Percentiles rank a stretch among this genome's conserved stretches.
Conservation (phyloP, 257 asterid species). For the Verbascum thapsus region DNA sequence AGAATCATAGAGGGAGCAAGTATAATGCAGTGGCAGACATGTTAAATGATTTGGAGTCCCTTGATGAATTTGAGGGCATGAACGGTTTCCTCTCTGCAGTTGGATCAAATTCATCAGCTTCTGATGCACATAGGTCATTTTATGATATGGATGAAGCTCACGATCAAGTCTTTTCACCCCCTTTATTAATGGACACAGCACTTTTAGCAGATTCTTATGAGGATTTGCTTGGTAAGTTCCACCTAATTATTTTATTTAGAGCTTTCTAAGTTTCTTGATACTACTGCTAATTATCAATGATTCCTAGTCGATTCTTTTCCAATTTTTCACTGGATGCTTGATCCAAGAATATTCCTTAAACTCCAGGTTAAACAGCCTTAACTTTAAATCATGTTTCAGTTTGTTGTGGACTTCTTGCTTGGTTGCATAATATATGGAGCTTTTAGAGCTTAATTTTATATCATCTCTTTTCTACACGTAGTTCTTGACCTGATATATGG, state of each 20-base stretch:
- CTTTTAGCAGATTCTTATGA: slow-evolving; percentile 80
- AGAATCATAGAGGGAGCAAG: slow-evolving; percentile 53
- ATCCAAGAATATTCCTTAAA: background rate
- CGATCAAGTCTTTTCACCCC: slow-evolving; percentile 96
- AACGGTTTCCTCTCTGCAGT: slow-evolving; percentile 73
- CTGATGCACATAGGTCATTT: slow-evolving; percentile 76
- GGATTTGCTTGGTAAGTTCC: slow-evolving; percentile 86
- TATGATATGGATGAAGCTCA: slow-evolving; percentile 73
- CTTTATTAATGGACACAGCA: slow-evolving; percentile 80
- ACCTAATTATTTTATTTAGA: slow-evolving; percentile 16
- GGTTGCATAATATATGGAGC: too few relatives aligned
- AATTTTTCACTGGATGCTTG: slow-evolving; percentile 22
- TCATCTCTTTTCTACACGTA: too few relatives aligned
- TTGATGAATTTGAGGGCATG: slow-evolving; percentile 70
- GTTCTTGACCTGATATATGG: too few relatives aligned
- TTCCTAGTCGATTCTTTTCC: slow-evolving; percentile 8
- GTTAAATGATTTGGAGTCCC: slow-evolving; percentile 69
- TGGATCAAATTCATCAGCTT: slow-evolving; percentile 75
- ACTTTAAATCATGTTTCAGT: too few relatives aligned
- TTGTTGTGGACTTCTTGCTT: too few relatives aligned
- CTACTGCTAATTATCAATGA: slow-evolving; percentile 9
- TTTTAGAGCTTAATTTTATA: too few relatives aligned
- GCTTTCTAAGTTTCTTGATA: slow-evolving; percentile 20
- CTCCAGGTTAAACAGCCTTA: slow-evolving; percentile 16
- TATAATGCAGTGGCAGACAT: slow-evolving; percentile 59